Evolutionary conservation across 345 rosid genomes (phyloP).

Genomic region (Moricandia moricandioides): DNA sequence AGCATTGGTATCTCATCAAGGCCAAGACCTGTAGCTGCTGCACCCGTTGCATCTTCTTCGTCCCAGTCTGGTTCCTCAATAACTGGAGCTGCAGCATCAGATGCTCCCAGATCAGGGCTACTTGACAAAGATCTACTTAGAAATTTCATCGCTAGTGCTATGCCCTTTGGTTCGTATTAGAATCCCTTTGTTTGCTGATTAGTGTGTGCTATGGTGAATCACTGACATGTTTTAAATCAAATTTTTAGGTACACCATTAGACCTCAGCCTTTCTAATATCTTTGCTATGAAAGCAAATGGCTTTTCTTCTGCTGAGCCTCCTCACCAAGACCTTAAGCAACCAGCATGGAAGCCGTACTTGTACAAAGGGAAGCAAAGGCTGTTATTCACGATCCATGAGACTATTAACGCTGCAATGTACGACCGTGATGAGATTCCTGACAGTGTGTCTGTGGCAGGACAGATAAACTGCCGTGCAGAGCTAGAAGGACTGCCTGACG

Average conservation of each 20-base stretch:
- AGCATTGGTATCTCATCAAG: conserved; percentile 92
- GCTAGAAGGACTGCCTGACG: conserved; percentile 91
- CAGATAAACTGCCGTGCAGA: conserved; percentile 91
- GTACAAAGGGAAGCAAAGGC: conserved; percentile 81
- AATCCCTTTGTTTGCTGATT: conserved; percentile 18
- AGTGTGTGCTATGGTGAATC: conserved; percentile 10
- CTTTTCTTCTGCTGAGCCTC: conserved; percentile 73
- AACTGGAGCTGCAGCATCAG: conserved; percentile 52
- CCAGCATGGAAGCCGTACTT: conserved; percentile 97
- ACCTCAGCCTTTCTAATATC: conserved; percentile 65
- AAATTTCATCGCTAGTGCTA: conserved; percentile 66
- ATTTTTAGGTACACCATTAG: conserved; percentile 73
- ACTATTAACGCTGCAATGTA: conserved; percentile 81
- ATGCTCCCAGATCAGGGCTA: conserved; percentile 67
- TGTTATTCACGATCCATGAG: conserved; percentile 76
- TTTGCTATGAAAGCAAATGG: conserved; percentile 67
- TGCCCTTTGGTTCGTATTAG: conserved; percentile 85
- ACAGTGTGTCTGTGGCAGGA: conserved; percentile 76
- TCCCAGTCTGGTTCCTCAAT: conserved; percentile 48
- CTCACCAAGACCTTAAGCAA: conserved; percentile 78
- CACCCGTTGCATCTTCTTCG: conserved; percentile 74
- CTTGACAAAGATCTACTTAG: conserved; percentile 78
- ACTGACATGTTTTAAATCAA: conserved; percentile 15
- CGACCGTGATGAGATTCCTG: conserved; percentile 88
- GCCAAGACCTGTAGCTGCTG: conserved; percentile 77